Evolutionary conservation across 2,329 filamentous ascomycete genomes (phyloP).

Genomic region (Drechslera avenae): DNA sequence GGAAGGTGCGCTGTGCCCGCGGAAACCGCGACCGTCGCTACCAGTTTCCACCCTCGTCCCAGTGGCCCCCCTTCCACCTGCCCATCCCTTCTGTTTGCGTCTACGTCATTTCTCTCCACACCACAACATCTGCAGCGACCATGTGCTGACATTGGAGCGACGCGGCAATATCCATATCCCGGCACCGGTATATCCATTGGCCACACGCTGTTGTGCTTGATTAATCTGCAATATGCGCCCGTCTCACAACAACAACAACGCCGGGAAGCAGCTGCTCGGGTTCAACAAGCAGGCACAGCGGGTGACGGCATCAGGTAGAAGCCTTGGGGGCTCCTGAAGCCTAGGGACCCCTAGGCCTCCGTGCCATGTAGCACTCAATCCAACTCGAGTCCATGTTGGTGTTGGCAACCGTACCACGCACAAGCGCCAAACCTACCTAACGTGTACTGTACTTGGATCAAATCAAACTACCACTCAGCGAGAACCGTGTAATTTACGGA

Average conservation of each 20-base stretch:
- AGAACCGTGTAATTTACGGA: not conserved
- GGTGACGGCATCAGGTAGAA: not conserved
- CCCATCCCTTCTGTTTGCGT: conserved; percentile 3
- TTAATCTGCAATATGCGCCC: not conserved
- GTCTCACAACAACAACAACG: conserved; percentile 4
- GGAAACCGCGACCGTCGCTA: conserved; percentile 1
- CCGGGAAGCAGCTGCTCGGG: conserved; percentile 4
- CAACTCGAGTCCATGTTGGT: conserved; percentile 1
- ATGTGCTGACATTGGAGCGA: not conserved
- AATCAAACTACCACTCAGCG: no score
- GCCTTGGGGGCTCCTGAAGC: conserved; percentile 8
- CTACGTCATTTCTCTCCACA: not conserved
- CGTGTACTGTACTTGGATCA: not conserved
- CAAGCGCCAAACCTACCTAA: not conserved
- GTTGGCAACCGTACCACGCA: no score
- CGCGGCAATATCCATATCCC: not conserved
- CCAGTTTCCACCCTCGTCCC: not conserved
- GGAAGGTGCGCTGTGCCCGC: conserved; percentile 9
- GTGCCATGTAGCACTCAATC: conserved; percentile 5
- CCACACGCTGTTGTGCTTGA: not conserved
- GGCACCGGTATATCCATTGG: not conserved
- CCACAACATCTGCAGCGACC: not conserved
- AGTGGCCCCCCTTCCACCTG: not conserved
- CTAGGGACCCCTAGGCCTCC: not conserved
- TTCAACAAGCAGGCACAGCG: conserved; percentile 12